Evolutionary conservation across 768 basidiomycete genomes (phyloP).

Genomic region (Tricholoma furcatifolium): DNA sequence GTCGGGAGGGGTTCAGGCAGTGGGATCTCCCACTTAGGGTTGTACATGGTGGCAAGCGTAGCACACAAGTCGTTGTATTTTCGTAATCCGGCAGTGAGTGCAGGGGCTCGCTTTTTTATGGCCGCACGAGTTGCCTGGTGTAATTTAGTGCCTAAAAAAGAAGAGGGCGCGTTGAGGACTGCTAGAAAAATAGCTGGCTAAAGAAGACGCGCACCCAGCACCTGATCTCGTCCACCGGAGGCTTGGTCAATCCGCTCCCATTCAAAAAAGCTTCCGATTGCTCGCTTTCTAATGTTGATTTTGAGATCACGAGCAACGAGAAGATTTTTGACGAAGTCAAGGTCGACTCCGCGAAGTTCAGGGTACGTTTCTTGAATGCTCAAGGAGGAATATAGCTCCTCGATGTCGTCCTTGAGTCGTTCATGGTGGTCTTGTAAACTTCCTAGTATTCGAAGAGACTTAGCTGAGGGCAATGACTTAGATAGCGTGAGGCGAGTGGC

Average conservation of each 20-base stretch:
- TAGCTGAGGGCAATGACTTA: too few species aligned
- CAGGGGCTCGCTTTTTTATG: too few species aligned
- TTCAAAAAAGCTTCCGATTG: too few species aligned
- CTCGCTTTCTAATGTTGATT: slow-evolving; percentile 32
- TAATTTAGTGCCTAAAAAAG: too few species aligned
- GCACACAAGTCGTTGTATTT: too few species aligned
- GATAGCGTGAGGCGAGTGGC: too few species aligned
- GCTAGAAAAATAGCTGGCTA: too few species aligned
- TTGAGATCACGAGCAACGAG: slow-evolving; percentile 35
- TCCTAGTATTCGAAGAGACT: too few species aligned
- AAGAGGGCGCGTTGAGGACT: background rate
- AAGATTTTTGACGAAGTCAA: slow-evolving; percentile 27
- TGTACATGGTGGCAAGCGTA: slow-evolving; percentile 13
- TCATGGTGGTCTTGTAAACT: slow-evolving; percentile 14
- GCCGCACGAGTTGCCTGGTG: slow-evolving; percentile 28
- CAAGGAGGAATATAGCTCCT: slow-evolving; percentile 32
- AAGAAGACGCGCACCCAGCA: background rate
- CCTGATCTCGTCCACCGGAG: too few species aligned
- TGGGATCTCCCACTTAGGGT: slow-evolving; percentile 24
- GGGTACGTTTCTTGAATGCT: slow-evolving; percentile 30
- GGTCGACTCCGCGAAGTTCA: slow-evolving; percentile 24
- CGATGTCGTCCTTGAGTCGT: slow-evolving; percentile 10
- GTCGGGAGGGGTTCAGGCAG: too few species aligned
- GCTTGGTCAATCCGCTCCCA: too few species aligned
- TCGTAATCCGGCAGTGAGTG: too few species aligned